These are phyloP conservation scores for Populus tremula DNA, from an alignment of 345 rosid species.

Conservation along the genomic window DNA sequence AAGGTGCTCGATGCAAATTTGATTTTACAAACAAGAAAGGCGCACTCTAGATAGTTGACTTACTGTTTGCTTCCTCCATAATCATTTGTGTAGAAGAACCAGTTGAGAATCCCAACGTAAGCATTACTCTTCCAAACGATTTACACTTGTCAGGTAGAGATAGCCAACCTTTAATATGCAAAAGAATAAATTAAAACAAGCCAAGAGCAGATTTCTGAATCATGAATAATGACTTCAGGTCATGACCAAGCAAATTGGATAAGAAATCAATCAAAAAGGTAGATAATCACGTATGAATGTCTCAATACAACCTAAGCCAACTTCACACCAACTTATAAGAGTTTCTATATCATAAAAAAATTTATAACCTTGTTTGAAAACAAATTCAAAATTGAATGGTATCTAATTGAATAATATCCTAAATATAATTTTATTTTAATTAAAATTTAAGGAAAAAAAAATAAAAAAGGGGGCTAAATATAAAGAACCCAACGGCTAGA, in stretches of 20 bases:
- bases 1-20: neutral
- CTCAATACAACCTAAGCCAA: neutral
- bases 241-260: neutral
- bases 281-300: neutral
- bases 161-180: constrained; percentile 58
- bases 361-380: no score
- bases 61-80: constrained; percentile 39
- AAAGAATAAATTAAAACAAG: constrained; percentile 2
- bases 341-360: neutral
- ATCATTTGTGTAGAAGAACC: constrained; percentile 49
- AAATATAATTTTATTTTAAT: no score
- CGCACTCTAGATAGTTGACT: constrained; percentile 13
- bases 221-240: neutral
- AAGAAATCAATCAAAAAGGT: neutral
- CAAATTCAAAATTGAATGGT: no score
- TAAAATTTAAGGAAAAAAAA: no score
- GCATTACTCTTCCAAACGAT: constrained; percentile 78
- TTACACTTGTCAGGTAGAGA: constrained; percentile 64
- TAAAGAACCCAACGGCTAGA: no score
- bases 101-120: constrained; percentile 68
- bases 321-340: neutral
- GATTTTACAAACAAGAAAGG: neutral
- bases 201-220: constrained; percentile 1
- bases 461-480: no score
- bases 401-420: no score